Percentiles rank a stretch among this genome's conserved stretches.
phyloP scores from a whole-genome alignment of 352 stramenopile genomes.

The Phytophthora crassamura region DNA sequence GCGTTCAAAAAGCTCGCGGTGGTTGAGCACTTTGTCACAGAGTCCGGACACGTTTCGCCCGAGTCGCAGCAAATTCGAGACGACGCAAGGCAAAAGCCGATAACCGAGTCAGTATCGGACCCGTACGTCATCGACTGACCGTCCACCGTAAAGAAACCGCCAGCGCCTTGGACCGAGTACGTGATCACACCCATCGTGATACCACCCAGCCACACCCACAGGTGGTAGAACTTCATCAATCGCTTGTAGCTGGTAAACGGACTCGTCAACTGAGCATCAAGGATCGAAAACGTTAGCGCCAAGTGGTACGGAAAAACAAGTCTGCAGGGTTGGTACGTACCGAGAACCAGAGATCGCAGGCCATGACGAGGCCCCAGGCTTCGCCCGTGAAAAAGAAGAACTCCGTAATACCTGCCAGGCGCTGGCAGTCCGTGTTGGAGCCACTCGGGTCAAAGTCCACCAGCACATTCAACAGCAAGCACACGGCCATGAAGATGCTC shows the following conservation, averaged over 20 bases:
- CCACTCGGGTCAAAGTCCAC: conserved; percentile 78
- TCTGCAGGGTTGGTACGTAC: conserved; percentile 30
- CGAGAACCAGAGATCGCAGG: conserved; percentile 89
- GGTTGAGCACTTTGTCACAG: conserved; percentile 47
- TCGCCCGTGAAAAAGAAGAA: conserved; percentile 92
- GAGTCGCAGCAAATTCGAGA: conserved; percentile 82
- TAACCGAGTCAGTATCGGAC: conserved; percentile 64
- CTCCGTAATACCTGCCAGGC: conserved; percentile 85
- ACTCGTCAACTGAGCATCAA: conserved; percentile 63
- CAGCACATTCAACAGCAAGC: conserved; percentile 83
- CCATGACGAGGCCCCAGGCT: conserved; percentile 89
- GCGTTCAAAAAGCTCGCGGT: conserved; percentile 77
- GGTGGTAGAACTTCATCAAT: conserved; percentile 90
- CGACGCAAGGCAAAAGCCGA: conserved; percentile 86
- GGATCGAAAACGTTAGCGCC: background rate
- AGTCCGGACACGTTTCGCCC: conserved; percentile 46
- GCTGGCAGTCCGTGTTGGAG: conserved; percentile 62
- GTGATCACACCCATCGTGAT: conserved; percentile 86
- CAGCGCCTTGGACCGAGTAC: conserved; percentile 66
- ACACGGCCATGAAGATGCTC: conserved; percentile 87
- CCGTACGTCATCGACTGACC: conserved; percentile 83
- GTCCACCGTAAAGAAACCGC: conserved; percentile 88
- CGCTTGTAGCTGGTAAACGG: conserved; percentile 92
- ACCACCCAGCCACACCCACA: conserved; percentile 85
- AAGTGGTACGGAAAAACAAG: background rate